Evolutionary conservation across 73 alveolate species (phyloP).

Genomic region (Tetrahymena malaccensis): DNA sequence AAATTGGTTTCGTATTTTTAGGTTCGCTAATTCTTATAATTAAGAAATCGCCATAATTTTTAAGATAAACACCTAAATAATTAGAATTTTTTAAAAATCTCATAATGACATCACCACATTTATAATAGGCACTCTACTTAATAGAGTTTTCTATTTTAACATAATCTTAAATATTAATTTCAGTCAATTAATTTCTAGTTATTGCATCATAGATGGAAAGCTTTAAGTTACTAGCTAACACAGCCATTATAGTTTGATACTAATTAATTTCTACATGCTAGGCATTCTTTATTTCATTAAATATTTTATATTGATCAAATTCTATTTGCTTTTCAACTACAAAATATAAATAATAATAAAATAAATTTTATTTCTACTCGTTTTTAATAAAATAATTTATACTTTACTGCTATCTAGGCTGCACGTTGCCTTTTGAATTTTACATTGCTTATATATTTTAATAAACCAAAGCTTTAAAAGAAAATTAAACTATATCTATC

Average conservation of each 20-base stretch:
- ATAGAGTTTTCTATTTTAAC: neutral
- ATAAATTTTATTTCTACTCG: neutral
- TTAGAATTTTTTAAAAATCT: neutral
- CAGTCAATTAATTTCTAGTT: neutral
- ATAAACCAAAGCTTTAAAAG: neutral
- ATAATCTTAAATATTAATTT: neutral
- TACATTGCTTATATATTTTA: neutral
- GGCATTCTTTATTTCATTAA: neutral
- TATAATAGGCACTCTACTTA: neutral
- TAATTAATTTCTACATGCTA: neutral
- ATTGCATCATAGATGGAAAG: neutral
- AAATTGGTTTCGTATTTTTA: neutral
- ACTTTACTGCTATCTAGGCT: neutral
- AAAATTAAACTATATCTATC: neutral
- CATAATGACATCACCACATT: neutral
- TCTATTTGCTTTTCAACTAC: neutral
- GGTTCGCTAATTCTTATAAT: neutral
- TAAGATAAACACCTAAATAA: neutral
- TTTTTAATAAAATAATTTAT: neutral
- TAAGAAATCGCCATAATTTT: neutral
- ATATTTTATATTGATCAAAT: neutral
- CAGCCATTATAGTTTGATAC: neutral
- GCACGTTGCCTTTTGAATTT: neutral
- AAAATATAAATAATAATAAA: neutral
- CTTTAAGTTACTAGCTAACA: neutral